These are phyloP conservation scores for Collybiopsis confluens DNA, from an alignment of 768 basidiomycete species.

Conservation along the genomic window DNA sequence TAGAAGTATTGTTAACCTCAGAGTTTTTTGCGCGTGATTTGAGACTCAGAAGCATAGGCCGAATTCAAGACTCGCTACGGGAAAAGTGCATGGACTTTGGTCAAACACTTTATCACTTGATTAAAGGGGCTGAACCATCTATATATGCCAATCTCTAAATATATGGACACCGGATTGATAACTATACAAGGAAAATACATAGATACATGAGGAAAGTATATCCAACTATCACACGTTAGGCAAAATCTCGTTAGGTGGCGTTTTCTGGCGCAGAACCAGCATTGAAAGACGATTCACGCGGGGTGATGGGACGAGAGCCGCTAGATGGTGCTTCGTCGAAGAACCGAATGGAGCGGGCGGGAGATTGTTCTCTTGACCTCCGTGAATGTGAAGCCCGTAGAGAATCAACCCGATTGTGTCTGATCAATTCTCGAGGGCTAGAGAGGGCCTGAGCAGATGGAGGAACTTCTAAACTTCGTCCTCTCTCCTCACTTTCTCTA, in stretches of 20 bases:
- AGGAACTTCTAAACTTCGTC: not conserved
- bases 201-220: too few relatives aligned
- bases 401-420: constrained; percentile 3
- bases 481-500: not conserved
- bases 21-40: too few relatives aligned
- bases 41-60: too few relatives aligned
- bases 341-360: constrained; percentile 10
- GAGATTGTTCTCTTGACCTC: constrained; percentile 9
- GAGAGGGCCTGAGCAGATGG: not conserved
- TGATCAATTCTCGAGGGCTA: not conserved
- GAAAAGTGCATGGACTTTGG: too few relatives aligned
- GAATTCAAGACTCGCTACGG: too few relatives aligned
- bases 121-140: too few relatives aligned
- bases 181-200: too few relatives aligned
- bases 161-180: too few relatives aligned
- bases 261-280: not conserved
- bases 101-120: too few relatives aligned
- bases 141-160: too few relatives aligned
- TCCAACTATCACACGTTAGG: too few relatives aligned
- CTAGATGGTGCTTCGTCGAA: constrained; percentile 5
- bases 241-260: not conserved
- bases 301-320: constrained; percentile 1
- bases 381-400: not conserved
- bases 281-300: constrained; percentile 4
- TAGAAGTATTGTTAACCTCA: not conserved